These are phyloP conservation scores for Candida caryicola DNA, from an alignment of 805 yeast genomes.

Conservation along the genomic window DNA sequence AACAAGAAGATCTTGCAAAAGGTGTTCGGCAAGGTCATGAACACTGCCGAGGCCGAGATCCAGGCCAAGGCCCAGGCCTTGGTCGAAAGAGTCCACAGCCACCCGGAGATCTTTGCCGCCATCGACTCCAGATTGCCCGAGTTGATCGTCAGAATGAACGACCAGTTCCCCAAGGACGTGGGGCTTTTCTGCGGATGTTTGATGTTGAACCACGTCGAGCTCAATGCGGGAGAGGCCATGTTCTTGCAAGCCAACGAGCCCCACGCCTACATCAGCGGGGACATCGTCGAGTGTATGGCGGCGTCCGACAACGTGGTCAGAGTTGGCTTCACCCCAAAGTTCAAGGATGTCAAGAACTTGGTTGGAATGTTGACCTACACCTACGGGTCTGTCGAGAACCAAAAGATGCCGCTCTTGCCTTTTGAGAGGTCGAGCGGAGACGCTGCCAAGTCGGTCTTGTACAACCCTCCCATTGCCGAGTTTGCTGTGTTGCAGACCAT, in stretches of 20 bases:
- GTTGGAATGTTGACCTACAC: constrained; percentile 89
- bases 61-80: constrained; percentile 57
- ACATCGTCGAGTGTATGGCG: constrained; percentile 99
- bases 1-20: constrained; percentile 69
- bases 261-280: constrained; percentile 96
- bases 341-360: constrained; percentile 88
- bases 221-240: constrained; percentile 92
- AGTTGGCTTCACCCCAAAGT: constrained; percentile 99
- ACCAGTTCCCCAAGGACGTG: constrained; percentile 89
- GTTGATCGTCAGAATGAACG: constrained; percentile 71
- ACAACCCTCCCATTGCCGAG: constrained; percentile 96
- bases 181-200: constrained; percentile 96
- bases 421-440: constrained; percentile 64
- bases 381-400: constrained; percentile 86
- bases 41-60: constrained; percentile 62
- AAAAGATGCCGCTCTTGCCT: constrained; percentile 71
- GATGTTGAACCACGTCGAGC: constrained; percentile 80
- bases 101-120: constrained; percentile 57
- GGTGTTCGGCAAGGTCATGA: constrained; percentile 83
- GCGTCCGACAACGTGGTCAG: constrained; percentile 97
- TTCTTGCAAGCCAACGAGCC: constrained; percentile 96
- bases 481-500: constrained; percentile 88
- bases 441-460: constrained; percentile 59
- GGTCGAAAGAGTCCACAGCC: constrained; percentile 58
- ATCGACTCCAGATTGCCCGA: constrained; percentile 56